A percentile compares a stretch with the other conserved stretches of the same genome.
Conservation (phyloP, 441 rosid species). For the Aquilaria agallochum region DNA sequence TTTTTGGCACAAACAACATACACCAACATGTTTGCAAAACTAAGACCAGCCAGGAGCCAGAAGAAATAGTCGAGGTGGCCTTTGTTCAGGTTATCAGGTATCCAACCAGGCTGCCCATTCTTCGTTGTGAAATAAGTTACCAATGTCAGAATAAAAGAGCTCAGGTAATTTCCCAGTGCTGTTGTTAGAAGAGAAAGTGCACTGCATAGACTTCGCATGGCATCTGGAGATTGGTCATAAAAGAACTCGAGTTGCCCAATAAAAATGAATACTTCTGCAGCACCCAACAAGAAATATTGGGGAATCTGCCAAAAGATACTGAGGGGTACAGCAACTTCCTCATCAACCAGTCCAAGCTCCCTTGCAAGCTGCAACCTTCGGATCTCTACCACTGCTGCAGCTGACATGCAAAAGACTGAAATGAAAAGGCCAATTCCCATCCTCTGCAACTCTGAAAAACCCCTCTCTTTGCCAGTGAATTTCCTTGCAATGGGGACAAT, state of each 20-base stretch:
- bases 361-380: constrained; percentile 51
- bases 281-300: constrained; percentile 66
- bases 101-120: constrained; percentile 67
- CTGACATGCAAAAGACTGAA: constrained; percentile 60
- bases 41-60: constrained; percentile 85
- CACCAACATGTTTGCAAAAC: constrained; percentile 53
- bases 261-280: constrained; percentile 68
- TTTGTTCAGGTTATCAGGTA: constrained; percentile 67
- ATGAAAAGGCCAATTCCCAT: constrained; percentile 85
- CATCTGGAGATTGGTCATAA: constrained; percentile 87
- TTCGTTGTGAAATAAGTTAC: constrained; percentile 64
- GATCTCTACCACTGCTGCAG: constrained; percentile 81
- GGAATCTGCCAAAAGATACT: constrained; percentile 86
- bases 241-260: constrained; percentile 84
- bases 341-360: constrained; percentile 65
- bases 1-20: constrained; percentile 54
- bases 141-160: constrained; percentile 69
- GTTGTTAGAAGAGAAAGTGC: constrained; percentile 66
- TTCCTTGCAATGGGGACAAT: constrained; percentile 76
- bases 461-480: constrained; percentile 74
- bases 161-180: constrained; percentile 72
- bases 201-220: constrained; percentile 84
- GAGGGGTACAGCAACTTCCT: constrained; percentile 52
- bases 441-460: constrained; percentile 77
- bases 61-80: constrained; percentile 90